Evolutionary conservation across 2,329 filamentous ascomycete genomes (phyloP), one percentile per base, ranked within the genome.

Genomic region (Fulvia fulva): DNA sequence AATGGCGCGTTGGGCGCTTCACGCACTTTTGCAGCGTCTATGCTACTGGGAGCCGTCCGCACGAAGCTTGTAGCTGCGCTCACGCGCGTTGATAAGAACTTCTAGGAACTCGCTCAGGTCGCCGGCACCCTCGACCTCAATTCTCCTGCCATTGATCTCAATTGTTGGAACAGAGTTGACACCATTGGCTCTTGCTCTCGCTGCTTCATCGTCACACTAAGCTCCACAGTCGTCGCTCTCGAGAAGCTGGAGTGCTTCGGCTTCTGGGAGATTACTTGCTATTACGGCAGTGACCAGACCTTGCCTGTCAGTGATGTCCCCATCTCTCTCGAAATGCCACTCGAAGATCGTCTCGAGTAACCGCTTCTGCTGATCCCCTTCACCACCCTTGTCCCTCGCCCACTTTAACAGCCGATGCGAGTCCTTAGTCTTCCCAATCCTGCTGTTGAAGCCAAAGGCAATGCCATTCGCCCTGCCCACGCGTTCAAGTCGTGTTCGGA

Each of bases 121-220:
- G 12, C 49, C 59, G 11, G 62, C 62, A 23, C 59, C 62, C 49
- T 64, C 63, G 25, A 59, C 53, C 12, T 58, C 37, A 21, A 61
- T 22, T 14, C 55, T 41, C n/a, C 51, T 51, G 32, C 58, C 62
- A 46, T 60, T 57, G 50, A 81, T 80, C 66, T 78, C 77, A 65
- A 64, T 55, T 2, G 59, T 60, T 1, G 63, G 64, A 14, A 63
- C 59, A 21, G 57, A 56, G 16, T 32, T 50, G 3, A 66, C 53
- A n/a, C 60, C 58, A 37, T 55, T 50, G 6, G 41, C 12, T 37
- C 56, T 56, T 1, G 61, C 56, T 32, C 57, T 16, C 22, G 45
- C 45, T 9, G 59, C 61, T 45, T 60, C 14, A 8, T 21, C 14
- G 5, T 21, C 61, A 2, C 61, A 61, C 26, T 61, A 55, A 11